A percentile compares a stretch with the other conserved stretches of the same genome.
Evolutionary conservation across 2,329 filamentous ascomycete species (phyloP).

Genomic region (Talaromyces sp.): DNA sequence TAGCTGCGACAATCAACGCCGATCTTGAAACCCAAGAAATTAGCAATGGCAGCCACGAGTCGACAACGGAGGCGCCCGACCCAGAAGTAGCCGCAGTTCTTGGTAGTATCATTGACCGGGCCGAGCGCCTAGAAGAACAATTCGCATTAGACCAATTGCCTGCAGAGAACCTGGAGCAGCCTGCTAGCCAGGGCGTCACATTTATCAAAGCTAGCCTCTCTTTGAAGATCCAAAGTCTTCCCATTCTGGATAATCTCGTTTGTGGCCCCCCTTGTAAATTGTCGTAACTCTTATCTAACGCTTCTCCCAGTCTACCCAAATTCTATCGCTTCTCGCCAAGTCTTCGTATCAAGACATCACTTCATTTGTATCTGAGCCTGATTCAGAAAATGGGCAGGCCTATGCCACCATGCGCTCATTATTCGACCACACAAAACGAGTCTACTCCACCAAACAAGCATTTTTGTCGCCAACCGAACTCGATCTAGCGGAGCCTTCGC

Average conservation of each 20-base stretch:
- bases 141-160: constrained; percentile 31
- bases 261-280: constrained; percentile 18
- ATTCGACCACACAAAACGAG: constrained; percentile 60
- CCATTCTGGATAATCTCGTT: constrained; percentile 59
- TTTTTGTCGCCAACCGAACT: constrained; percentile 54
- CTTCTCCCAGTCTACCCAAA: constrained; percentile 50
- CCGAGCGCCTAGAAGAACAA: constrained; percentile 38
- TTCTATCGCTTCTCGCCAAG: constrained; percentile 54
- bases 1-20: constrained; percentile 30
- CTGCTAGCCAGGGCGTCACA: constrained; percentile 29
- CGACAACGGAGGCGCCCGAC: constrained; percentile 16
- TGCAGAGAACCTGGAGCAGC: constrained; percentile 23
- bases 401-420: constrained; percentile 58
- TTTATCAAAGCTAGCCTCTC: constrained; percentile 41
- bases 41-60: constrained; percentile 17
- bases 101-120: constrained; percentile 40
- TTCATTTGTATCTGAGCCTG: constrained; percentile 52
- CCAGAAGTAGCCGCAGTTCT: constrained; percentile 37
- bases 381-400: constrained; percentile 56
- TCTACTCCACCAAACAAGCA: constrained; percentile 53
- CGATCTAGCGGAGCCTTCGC: constrained; percentile 46
- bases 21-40: constrained; percentile 16
- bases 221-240: constrained; percentile 56
- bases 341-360: constrained; percentile 55
- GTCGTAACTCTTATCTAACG: background rate